Base-by-base conservation (phyloP, 2,329 filamentous ascomycete species). In the Hymenoscyphus occultus region DNA sequence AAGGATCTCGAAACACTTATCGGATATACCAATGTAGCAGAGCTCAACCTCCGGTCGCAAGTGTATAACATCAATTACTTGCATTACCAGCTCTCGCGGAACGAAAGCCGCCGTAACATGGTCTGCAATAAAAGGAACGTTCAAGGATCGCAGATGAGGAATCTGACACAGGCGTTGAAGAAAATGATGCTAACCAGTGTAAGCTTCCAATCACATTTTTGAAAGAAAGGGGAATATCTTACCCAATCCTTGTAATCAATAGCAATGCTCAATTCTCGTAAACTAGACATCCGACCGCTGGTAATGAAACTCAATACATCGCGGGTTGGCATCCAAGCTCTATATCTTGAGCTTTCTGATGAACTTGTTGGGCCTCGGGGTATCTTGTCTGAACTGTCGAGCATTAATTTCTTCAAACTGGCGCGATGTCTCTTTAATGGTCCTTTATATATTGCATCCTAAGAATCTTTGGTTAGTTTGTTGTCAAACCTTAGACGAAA, bases 241-340 rank as follows among this genome's bases (percentile, higher is more conserved):
- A 92, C 90, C 91, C 91, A 95, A 72, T 93, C 89, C 70, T 84
- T 86, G 76, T 90, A 91, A 67, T 92, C 85, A 63, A 95, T 82
- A 0, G 86, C 84, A 70, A 91, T 84, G 10, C 89, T 88, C 32
- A 95, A 78, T 76, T 95, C 91, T 64, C 84, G 84, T 56, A 95
- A 78, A 68, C 81, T 86, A 22, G 80, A 82, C 90, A 95, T 92
- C 65, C 87, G 86, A 5, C 90, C 90, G 73, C 90, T 91, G 1
- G 89, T 92, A 62, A 95, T 82, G 74, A 90, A 95, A 0, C 83
- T 81, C 56, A 95, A 75, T 48, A 91, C 84, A 28, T 92, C 88
- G 3, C 86, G 83, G 60, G 82, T 87, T 62, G 91, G 80, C 75
- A 89, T 86, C 92, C 91, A 95, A 68, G 86, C 83, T 61, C 82